A percentile compares a stretch with the other conserved stretches of the same genome.
Evolutionary conservation across 306 rosid species (phyloP).

Genomic region (Quercus parvula): DNA sequence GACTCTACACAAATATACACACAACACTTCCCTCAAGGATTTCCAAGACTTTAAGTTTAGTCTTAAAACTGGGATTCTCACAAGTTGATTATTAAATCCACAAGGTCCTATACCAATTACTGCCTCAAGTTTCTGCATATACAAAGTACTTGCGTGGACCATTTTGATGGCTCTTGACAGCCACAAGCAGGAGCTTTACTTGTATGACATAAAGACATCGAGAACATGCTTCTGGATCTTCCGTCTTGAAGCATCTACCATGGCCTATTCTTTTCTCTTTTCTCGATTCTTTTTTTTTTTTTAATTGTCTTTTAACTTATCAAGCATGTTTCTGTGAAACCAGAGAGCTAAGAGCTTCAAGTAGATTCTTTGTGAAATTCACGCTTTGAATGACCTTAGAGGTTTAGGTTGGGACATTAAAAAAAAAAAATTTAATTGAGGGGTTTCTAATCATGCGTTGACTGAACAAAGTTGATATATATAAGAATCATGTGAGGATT

Average conservation of each 20-base stretch:
- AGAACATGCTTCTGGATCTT: constrained; percentile 33
- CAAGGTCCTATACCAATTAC: neutral
- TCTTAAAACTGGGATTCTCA: too few species aligned
- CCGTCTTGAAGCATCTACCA: constrained; percentile 14
- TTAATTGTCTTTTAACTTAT: neutral
- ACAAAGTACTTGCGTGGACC: neutral
- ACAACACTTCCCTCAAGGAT: too few species aligned
- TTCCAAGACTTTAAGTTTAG: too few species aligned
- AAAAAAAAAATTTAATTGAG: neutral
- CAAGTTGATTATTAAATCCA: too few species aligned
- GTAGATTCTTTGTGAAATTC: constrained; percentile 10
- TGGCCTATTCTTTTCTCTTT: neutral
- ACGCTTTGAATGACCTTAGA: constrained; percentile 16
- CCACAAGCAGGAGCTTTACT: constrained; percentile 12
- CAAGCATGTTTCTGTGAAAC: neutral
- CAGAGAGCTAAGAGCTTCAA: neutral
- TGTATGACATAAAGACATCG: neutral
- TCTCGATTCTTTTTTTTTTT: neutral
- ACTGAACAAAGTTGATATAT: neutral
- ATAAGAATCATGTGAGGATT: neutral
- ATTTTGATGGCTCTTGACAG: neutral
- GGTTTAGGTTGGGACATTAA: constrained; percentile 10
- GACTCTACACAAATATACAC: too few species aligned
- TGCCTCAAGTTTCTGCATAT: constrained; percentile 23
- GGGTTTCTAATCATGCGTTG: neutral